These are phyloP conservation scores for Leucosporidium scottii DNA, from an alignment of 768 basidiomycete species.

Conservation along the genomic window DNA sequence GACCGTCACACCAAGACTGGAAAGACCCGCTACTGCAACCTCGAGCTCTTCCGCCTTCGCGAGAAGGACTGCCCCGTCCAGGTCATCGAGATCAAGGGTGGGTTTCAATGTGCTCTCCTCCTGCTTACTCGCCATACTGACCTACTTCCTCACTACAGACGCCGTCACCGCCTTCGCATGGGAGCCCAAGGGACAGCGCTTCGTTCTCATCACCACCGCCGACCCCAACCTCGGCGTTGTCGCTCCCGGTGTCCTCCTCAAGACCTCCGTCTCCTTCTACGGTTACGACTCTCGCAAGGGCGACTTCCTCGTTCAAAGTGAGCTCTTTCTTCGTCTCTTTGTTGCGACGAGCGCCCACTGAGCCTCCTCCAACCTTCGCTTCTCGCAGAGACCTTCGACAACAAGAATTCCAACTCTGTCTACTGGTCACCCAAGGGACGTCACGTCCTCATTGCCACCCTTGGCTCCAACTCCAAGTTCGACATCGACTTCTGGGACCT, in stretches of 20 bases:
- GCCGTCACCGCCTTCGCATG: slow-evolving; percentile 93
- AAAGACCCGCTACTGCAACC: slow-evolving; percentile 94
- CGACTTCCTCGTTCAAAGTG: slow-evolving; percentile 85
- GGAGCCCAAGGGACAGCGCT: slow-evolving; percentile 97
- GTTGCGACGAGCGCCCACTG: neutral
- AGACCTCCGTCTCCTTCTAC: slow-evolving; percentile 94
- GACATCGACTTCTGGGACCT: slow-evolving; percentile 99
- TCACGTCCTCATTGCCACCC: slow-evolving; percentile 89
- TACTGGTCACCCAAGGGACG: slow-evolving; percentile 95
- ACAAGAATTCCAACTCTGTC: slow-evolving; percentile 84
- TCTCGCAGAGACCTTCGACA: slow-evolving; percentile 60
- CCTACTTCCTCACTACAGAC: slow-evolving; percentile 49
- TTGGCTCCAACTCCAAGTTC: slow-evolving; percentile 89
- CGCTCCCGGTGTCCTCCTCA: slow-evolving; percentile 84
- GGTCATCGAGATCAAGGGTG: slow-evolving; percentile 93
- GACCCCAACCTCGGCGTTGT: slow-evolving; percentile 86
- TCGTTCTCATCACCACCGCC: slow-evolving; percentile 86
- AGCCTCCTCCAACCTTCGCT: neutral
- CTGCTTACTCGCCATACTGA: neutral
- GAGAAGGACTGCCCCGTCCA: slow-evolving; percentile 98
- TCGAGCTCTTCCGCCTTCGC: slow-evolving; percentile 93
- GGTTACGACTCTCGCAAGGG: slow-evolving; percentile 84
- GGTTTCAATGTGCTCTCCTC: slow-evolving; percentile 7
- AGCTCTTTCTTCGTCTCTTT: slow-evolving; percentile 26
- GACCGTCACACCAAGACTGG: slow-evolving; percentile 98